phyloP scores from a whole-genome alignment of 1,284 basidiomycete genomes.

The Porodaedalea pini region DNA sequence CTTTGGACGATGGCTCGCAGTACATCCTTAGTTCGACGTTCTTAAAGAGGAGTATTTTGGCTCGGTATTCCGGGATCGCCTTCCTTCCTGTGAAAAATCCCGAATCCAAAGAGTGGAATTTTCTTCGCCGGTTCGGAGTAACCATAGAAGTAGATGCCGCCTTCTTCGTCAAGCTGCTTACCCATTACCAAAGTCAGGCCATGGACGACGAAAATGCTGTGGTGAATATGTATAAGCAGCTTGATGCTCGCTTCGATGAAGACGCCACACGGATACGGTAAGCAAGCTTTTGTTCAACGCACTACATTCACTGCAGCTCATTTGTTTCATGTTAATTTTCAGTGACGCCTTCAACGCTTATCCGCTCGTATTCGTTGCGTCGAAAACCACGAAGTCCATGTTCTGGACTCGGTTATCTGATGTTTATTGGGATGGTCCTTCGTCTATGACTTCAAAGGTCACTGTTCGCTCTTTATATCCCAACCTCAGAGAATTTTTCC shows the following conservation, averaged over 20 bases:
- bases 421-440: constrained; percentile 15
- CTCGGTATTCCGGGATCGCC: constrained; percentile 7
- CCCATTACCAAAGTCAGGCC: constrained; percentile 9
- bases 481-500: constrained; percentile 19
- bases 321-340: not conserved
- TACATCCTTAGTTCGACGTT: not conserved
- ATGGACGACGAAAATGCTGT: constrained; percentile 11
- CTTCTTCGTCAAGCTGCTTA: constrained; percentile 21
- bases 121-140: constrained; percentile 21
- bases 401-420: constrained; percentile 12
- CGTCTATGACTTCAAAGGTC: constrained; percentile 17
- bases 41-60: not conserved
- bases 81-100: constrained; percentile 22
- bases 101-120: constrained; percentile 19
- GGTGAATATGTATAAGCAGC: constrained; percentile 20
- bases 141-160: constrained; percentile 15
- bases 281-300: not conserved
- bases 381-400: not conserved
- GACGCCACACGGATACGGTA: constrained; percentile 19
- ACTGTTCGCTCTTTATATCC: constrained; percentile 15
- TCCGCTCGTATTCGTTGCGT: not conserved
- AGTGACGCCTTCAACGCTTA: not conserved
- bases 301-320: not conserved
- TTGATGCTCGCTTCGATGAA: constrained; percentile 23
- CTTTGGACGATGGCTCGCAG: not conserved